Evolutionary conservation across 148 eudicot species (phyloP), one percentile per base, ranked within the genome.

Genomic region (Polygonum aviculare): DNA sequence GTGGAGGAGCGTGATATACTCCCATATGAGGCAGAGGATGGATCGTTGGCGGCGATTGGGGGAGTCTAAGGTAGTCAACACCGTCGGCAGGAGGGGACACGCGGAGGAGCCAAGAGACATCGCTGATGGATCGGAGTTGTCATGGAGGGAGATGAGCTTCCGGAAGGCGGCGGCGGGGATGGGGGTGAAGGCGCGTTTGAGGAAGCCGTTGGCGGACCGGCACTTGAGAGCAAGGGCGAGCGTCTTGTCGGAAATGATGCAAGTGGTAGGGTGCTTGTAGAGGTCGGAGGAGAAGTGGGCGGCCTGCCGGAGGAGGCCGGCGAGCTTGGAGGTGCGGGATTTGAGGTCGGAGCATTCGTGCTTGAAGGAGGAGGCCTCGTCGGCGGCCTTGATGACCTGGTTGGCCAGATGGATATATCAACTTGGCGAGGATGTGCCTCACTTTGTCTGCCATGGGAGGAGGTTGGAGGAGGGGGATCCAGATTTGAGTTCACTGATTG

Each of bases 291-390:
- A 63, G 35, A 36, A 63, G 9, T 36, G 70, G 7, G 98, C 97
- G 2, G 98, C 98, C 48, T 90, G 93, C 2, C 96, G 92, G 69
- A 94, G 90, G 11, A 94, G 87, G 15, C 80, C 87, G n/a, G 88
- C 89, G 2, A 94, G 88, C 54, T 88, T 92, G n/a, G 89, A 83
- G 3, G 98, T 85, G 74, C 87, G 92, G 50, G 88, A 77, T 7
- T 90, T 90, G 41, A 94, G 87, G 36, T 94, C 97, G 2, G 76
- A 6, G 55, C 97, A 92, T 12, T 94, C 98, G 38, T 82, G 84
- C 62, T 89, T 89, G 83, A 89, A 89, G 3, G 80, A 76, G n/a
- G 87, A 76, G 4, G 96, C 95, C 14, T 92, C 96, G n/a, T 86
- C 97, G 0, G 92, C 84, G 0, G 88, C 79, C 55, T 92, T 94